Percentiles rank a stretch among this genome's conserved stretches.
phyloP scores from a whole-genome alignment of 441 rosid species.

The Adansonia madagascariensis region DNA sequence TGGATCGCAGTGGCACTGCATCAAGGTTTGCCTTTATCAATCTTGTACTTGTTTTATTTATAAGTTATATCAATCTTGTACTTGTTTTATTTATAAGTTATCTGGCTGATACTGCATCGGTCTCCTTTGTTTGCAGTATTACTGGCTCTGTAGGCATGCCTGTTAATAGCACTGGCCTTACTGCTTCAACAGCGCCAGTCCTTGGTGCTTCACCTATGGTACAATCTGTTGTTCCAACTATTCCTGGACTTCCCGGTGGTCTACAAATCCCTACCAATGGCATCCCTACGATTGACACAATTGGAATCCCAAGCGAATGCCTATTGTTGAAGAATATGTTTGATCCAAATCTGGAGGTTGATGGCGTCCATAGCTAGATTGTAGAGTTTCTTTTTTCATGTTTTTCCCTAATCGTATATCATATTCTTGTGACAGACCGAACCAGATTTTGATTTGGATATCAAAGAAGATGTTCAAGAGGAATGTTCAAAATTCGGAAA shows the following conservation, averaged over 20 bases:
- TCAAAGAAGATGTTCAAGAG: slow-evolving; percentile 83
- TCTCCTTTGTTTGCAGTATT: slow-evolving; percentile 40
- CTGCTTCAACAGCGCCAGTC: slow-evolving; percentile 49
- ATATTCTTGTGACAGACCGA: slow-evolving; percentile 58
- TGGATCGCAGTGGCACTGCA: slow-evolving; percentile 84
- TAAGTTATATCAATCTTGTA: not conserved
- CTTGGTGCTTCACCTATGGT: slow-evolving; percentile 47
- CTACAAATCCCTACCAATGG: slow-evolving; percentile 49
- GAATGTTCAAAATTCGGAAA: slow-evolving; percentile 83
- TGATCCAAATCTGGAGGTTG: slow-evolving; percentile 88
- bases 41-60: not conserved
- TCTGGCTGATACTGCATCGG: slow-evolving; percentile 22
- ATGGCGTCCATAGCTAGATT: slow-evolving; percentile 26
- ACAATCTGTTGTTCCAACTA: slow-evolving; percentile 52
- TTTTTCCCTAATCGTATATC: not conserved
- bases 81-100: slow-evolving; percentile 2
- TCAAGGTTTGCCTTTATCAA: slow-evolving; percentile 54
- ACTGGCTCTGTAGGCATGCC: slow-evolving; percentile 43
- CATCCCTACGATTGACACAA: slow-evolving; percentile 55
- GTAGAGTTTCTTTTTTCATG: not conserved
- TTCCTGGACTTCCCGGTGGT: slow-evolving; percentile 57
- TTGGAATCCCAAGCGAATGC: slow-evolving; percentile 88
- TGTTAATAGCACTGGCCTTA: slow-evolving; percentile 46
- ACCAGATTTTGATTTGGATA: slow-evolving; percentile 84
- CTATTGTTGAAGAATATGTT: slow-evolving; percentile 92